phyloP scores from a whole-genome alignment of 2,329 filamentous ascomycete genomes.

The Colletotrichum sp. region DNA sequence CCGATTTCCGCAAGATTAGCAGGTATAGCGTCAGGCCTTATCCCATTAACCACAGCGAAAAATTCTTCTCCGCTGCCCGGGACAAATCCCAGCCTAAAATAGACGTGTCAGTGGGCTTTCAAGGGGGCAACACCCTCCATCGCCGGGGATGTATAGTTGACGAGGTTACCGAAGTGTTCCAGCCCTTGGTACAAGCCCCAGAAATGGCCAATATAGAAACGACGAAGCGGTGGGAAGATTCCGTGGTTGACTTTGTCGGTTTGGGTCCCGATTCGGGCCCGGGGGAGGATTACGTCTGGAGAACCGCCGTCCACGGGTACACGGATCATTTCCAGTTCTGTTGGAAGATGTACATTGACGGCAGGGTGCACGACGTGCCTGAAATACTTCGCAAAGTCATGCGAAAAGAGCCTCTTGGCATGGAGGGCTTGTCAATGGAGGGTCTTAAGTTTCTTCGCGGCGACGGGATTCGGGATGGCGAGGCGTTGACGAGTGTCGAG shows the following conservation, averaged over 20 bases:
- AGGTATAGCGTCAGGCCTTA: not conserved
- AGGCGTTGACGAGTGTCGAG: accelerated
- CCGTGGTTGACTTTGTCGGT: not conserved
- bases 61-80: not conserved
- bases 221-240: accelerated
- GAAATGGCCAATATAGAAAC: not conserved
- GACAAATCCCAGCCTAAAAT: accelerated
- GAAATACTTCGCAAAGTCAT: accelerated
- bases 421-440: not conserved
- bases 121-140: not conserved
- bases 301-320: accelerated
- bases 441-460: accelerated
- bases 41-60: not conserved
- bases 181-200: not conserved
- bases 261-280: not conserved
- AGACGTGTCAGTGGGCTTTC: not conserved
- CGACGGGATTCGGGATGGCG: not conserved
- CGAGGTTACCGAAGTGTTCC: not conserved
- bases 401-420: not conserved
- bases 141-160: not conserved
- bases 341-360: not conserved
- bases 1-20: constrained; percentile 16
- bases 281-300: not conserved
- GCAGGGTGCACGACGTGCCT: not conserved
- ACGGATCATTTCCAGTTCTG: accelerated